Percentiles rank a stretch among this genome's conserved stretches.
phyloP scores from a whole-genome alignment of 1,139 yeast species.

The Pneumocystis wakefieldiae region DNA sequence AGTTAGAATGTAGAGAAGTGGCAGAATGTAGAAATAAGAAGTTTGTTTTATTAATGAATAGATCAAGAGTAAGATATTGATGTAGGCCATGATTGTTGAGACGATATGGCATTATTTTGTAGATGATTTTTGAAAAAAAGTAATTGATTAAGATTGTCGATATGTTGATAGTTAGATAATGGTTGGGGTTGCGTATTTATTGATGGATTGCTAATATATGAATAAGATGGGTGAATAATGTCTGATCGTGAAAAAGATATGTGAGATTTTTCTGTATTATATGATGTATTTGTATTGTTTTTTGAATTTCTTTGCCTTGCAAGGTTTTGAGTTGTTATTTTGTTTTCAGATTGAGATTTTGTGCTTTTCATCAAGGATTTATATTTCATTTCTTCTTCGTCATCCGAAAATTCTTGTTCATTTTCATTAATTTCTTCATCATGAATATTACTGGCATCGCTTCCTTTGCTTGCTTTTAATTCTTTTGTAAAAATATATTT shows the following conservation, averaged over 20 bases:
- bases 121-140: too few species aligned
- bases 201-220: neutral
- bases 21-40: neutral
- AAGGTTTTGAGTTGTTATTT: neutral
- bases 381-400: constrained; percentile 23
- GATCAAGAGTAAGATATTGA: neutral
- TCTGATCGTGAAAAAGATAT: neutral
- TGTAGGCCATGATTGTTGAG: neutral
- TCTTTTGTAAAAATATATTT: constrained; percentile 63
- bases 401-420: constrained; percentile 91
- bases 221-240: neutral
- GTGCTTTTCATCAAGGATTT: constrained; percentile 10
- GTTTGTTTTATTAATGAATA: too few species aligned
- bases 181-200: neutral
- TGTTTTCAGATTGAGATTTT: constrained; percentile 6
- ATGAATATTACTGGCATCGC: constrained; percentile 87
- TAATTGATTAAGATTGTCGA: too few species aligned
- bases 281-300: neutral
- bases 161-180: neutral
- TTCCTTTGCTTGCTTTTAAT: constrained; percentile 58
- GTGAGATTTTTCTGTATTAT: neutral
- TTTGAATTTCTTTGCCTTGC: neutral
- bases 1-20: neutral
- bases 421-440: constrained; percentile 89
- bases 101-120: neutral